phyloP scores from a whole-genome alignment of 2,329 filamentous ascomycete species.

The Coniochaeta sp. region DNA sequence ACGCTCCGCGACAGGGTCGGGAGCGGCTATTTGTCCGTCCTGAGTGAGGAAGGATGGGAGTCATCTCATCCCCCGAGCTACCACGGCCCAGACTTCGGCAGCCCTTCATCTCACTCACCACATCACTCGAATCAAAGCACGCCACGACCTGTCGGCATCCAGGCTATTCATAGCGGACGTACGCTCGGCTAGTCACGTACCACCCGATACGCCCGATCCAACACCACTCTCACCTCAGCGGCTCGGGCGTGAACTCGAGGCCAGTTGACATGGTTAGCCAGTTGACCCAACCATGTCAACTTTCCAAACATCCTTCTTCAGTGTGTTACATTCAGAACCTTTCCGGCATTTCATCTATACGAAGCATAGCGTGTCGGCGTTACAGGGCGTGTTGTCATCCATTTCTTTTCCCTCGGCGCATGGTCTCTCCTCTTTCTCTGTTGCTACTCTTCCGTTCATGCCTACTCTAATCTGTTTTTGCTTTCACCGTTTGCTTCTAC shows the following conservation, averaged over 20 bases:
- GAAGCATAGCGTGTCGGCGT: slow-evolving; percentile 4
- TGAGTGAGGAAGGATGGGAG: slow-evolving; percentile 71
- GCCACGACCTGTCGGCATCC: slow-evolving; percentile 30
- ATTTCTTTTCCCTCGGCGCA: background rate
- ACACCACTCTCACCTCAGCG: no score
- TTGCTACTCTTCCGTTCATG: background rate
- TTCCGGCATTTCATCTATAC: background rate
- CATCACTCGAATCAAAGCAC: slow-evolving; percentile 27
- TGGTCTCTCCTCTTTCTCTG: background rate
- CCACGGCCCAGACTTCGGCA: slow-evolving; percentile 28
- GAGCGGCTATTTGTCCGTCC: slow-evolving; percentile 76
- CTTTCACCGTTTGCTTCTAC: background rate
- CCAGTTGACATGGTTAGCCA: no score
- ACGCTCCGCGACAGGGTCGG: slow-evolving; percentile 79
- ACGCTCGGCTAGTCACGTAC: slow-evolving; percentile 33
- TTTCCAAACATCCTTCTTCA: background rate
- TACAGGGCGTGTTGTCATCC: no score
- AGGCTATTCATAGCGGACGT: slow-evolving; percentile 46
- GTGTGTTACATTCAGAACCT: slow-evolving; percentile 7
- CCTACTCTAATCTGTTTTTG: background rate
- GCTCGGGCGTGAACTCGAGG: no score
- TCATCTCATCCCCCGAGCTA: slow-evolving; percentile 29
- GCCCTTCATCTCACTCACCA: slow-evolving; percentile 26
- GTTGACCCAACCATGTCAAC: background rate
- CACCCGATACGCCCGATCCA: no score